Conservation (phyloP, 495 filamentous ascomycete species). For the Xylaria acuta region DNA sequence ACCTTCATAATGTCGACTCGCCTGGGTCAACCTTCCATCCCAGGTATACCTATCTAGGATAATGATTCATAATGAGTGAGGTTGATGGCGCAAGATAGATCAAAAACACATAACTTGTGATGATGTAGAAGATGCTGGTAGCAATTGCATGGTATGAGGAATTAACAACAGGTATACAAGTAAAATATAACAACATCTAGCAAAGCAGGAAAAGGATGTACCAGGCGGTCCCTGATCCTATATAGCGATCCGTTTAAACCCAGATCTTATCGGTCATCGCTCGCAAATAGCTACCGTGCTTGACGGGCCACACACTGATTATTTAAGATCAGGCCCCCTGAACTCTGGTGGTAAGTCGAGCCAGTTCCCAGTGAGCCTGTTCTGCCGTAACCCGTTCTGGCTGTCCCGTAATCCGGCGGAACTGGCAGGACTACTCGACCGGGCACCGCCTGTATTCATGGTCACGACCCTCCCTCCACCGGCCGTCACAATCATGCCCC, state of each 20-base stretch:
- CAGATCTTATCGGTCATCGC: not conserved
- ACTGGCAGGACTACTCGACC: not conserved
- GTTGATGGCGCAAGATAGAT: not conserved
- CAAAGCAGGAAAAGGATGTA: not conserved
- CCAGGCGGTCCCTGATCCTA: not conserved
- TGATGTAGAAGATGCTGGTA: not conserved
- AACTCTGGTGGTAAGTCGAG: constrained; percentile 20
- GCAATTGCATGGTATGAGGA: not conserved
- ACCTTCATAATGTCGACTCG: not conserved
- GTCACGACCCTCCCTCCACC: constrained; percentile 8
- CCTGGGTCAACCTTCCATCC: not conserved
- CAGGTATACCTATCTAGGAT: not conserved
- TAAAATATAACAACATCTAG: constrained; percentile 1
- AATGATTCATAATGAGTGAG: constrained; percentile 7
- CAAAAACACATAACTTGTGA: not conserved
- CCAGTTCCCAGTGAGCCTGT: constrained; percentile 29
- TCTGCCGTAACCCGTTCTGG: constrained; percentile 44
- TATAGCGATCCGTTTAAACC: not conserved
- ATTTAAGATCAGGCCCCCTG: constrained; percentile 4
- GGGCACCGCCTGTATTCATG: not conserved
- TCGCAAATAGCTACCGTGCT: not conserved
- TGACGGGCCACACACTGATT: not conserved
- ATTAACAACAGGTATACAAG: not conserved
- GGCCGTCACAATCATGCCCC: constrained; percentile 22
- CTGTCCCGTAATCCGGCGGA: constrained; percentile 42